Evolutionary conservation across 164 flowering plant species (phyloP), one percentile per base, ranked within the genome.

Genomic region (Liriodendron chinense): DNA sequence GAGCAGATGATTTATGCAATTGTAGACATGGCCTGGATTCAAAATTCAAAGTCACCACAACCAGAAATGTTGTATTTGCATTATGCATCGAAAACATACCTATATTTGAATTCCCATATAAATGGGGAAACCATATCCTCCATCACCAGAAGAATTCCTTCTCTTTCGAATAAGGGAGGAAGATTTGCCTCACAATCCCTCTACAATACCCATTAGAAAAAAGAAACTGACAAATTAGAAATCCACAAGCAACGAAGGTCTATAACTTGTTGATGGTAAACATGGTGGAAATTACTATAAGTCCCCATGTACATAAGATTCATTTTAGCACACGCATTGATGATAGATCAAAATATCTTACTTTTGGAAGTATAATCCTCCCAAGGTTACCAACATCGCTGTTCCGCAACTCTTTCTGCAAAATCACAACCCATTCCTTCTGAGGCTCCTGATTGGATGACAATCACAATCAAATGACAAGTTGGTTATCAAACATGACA

Each of bases 321-420:
- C 13, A 26, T 66, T 66, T 26, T 3, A 28, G 21, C 26, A 25
- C 13, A 28, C 16, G 69, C 18, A 34, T 34, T 34, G 43, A 34
- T 34, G 43, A 6, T 34, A 34, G 43, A 34, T 34, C 43, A 63
- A 10, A 20, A 16, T n/a, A 43, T 28, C 82, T 47, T 82, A 82
- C 85, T 73, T 82, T 82, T 65, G 85, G 83, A 57, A 82, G 77
- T 24, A 80, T 75, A 18, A 82, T 82, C 69, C 85, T 78, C 57
- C 85, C 82, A 59, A 80, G 78, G 79, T 68, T 80, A 61, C 82
- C 85, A 61, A 82, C 85, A 80, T 82, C 85, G 50, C 83, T 78
- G 62, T 80, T 82, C 59, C 79, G 76, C 62, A 82, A 76, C 77
- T 82, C 85, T 68, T 82, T 82, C 72, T 73, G 82, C 76, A 82